A percentile compares a stretch with the other conserved stretches of the same genome.
Evolutionary conservation across 2,329 filamentous ascomycete genomes (phyloP).

Genomic region (Ceratocystis harringtonii): DNA sequence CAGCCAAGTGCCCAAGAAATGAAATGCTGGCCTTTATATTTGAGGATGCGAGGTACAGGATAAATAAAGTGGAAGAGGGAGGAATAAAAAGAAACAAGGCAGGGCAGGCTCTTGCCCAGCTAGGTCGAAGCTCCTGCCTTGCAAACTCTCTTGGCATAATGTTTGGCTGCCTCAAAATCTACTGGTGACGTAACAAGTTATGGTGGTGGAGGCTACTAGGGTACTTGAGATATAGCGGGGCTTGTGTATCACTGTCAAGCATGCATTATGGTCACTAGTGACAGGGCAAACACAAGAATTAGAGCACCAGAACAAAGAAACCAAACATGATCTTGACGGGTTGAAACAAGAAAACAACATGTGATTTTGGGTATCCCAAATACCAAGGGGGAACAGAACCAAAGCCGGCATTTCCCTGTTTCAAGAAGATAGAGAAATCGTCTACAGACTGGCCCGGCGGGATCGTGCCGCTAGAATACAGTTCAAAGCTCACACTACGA

Average conservation of each 20-base stretch:
- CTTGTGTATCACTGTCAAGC: no score
- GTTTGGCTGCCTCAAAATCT: conserved; percentile 1
- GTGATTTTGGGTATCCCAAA: background rate
- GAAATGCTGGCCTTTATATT: conserved; percentile 7
- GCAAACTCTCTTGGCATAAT: background rate
- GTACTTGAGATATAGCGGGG: background rate
- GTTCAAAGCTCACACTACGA: no score
- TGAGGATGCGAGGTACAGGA: background rate
- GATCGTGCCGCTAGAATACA: no score
- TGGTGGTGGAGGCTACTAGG: background rate
- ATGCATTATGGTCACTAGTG: no score
- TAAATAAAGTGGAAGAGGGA: background rate
- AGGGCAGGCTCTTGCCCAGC: background rate
- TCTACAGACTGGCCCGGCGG: no score
- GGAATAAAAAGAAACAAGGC: background rate
- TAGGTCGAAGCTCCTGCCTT: background rate
- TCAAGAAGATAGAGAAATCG: background rate
- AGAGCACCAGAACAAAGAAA: background rate
- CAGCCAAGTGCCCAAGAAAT: background rate
- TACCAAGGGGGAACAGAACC: background rate
- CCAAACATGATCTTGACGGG: background rate
- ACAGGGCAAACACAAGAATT: background rate
- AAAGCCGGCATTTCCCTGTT: background rate
- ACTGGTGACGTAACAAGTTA: background rate
- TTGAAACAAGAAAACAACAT: background rate